Percentiles rank a stretch among this genome's conserved stretches.
Evolutionary conservation across 75 land plant species (phyloP).

Genomic region (Sequoia sempervirens): DNA sequence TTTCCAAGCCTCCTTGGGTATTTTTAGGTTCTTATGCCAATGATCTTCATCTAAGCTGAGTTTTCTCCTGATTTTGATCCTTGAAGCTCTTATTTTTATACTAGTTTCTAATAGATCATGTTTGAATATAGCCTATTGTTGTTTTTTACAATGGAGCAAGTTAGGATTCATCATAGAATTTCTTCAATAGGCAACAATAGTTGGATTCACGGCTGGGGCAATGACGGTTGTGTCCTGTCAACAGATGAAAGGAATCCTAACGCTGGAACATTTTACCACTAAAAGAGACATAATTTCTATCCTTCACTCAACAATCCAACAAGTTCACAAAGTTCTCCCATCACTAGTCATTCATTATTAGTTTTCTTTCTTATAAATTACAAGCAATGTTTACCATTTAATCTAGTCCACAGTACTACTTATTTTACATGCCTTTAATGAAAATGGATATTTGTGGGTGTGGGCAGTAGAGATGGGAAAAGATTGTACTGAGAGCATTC

Average conservation of each 20-base stretch:
- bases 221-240: constrained; percentile 72
- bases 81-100: not conserved
- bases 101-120: too few species aligned
- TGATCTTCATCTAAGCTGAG: too few species aligned
- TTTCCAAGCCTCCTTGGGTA: constrained; percentile 63
- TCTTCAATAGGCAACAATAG: constrained; percentile 75
- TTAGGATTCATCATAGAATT: constrained; percentile 22
- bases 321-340: constrained; percentile 47
- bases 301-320: constrained; percentile 51
- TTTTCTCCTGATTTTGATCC: not conserved
- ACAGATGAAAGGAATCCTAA: constrained; percentile 74
- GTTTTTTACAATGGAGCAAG: constrained; percentile 2
- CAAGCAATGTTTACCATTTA: not conserved
- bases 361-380: too few species aligned
- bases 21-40: constrained; percentile 45
- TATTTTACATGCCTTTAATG: not conserved
- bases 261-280: constrained; percentile 54
- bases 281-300: constrained; percentile 68
- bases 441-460: not conserved
- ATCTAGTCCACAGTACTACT: not conserved
- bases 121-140: too few species aligned
- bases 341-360: not conserved
- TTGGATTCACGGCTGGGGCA: constrained; percentile 79
- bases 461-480: constrained; percentile 63
- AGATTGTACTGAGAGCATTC: constrained; percentile 28